These are phyloP conservation scores for Wickerhamomyces hampshirensis DNA, from an alignment of 805 yeast genomes.

Conservation along the genomic window DNA sequence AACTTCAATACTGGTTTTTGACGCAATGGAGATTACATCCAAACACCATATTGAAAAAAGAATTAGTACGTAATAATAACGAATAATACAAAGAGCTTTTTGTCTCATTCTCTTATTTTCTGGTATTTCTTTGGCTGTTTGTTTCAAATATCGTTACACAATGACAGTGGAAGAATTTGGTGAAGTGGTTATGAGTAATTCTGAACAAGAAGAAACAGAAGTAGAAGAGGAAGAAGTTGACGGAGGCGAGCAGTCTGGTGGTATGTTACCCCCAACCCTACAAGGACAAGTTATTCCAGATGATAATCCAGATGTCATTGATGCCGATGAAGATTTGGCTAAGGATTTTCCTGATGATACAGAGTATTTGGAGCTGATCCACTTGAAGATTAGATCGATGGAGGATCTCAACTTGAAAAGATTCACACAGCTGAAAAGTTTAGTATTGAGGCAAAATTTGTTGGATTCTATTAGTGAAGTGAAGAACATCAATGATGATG, in stretches of 20 bases:
- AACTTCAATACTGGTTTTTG: conserved; percentile 11
- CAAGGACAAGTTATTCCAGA: conserved; percentile 29
- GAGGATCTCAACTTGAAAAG: conserved; percentile 55
- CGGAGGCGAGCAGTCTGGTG: background rate
- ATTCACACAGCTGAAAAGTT: conserved; percentile 50
- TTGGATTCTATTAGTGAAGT: conserved; percentile 69
- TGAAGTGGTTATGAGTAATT: conserved; percentile 12
- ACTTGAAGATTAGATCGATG: conserved; percentile 60
- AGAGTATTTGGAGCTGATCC: conserved; percentile 60
- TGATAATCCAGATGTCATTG: conserved; percentile 44
- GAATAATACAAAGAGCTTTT: background rate
- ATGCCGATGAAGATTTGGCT: conserved; percentile 66
- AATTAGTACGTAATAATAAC: background rate
- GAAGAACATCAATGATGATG: conserved; percentile 49
- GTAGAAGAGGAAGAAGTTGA: conserved; percentile 11
- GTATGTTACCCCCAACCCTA: conserved; percentile 4
- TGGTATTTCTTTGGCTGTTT: too few species aligned
- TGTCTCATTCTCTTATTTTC: too few species aligned
- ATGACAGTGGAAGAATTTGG: background rate
- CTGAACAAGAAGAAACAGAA: conserved; percentile 22
- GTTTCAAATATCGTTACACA: background rate
- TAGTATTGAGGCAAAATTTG: conserved; percentile 81
- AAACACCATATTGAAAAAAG: background rate
- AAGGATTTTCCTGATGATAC: conserved; percentile 49
- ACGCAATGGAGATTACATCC: conserved; percentile 3